Base-by-base conservation (phyloP, 2,329 filamentous ascomycete species). In the Xylariaceae sp. region DNA sequence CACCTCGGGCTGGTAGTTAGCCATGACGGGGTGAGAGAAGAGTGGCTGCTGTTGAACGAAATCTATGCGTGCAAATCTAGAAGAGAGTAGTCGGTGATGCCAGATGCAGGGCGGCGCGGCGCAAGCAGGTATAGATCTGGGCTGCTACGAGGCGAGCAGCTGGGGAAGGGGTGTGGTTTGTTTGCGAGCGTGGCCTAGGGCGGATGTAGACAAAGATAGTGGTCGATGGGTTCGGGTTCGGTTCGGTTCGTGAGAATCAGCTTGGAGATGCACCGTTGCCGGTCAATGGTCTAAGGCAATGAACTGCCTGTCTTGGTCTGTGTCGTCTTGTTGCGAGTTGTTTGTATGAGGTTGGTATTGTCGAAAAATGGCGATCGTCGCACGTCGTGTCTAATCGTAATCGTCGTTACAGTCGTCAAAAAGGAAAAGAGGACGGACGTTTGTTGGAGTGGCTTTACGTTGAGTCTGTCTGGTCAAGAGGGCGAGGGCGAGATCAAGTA, bases 401-500 rank as follows among this genome's bases (percentile, higher is more conserved):
- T 48, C 14, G 38, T 59, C 57, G 51, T 59, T 34, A 50, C 36
- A 55, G 46, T 57, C 57, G 54, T 59, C 18, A 59, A 38, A 31
- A 47, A 36, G 43, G 22, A 50, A 38, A 44, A 48, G 13, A 22
- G 38, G 17, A 11, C 9, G 4, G 33, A 13, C 14, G 11, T 31
- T 41, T 33, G 22, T 5, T 28, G 22, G 7, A 28, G 22, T 28
- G 22, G 22, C 4, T 28, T 28, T 7, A 28, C 22, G 22, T 4
- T 28, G 7, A n/a, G 7, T 28, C 22, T 28, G 22, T 28, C 22
- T 28, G 22, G 22, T 28, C 22, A 4, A 28, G 22, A 28, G 22
- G 4, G 22, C 22, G 7, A n/a, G n/a, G n/a, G n/a, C n/a, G 22
- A 28, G 22, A 28, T 28, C 22, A 28, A 28, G 22, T 28, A 28